A percentile compares a stretch with the other conserved stretches of the same genome.
Evolutionary conservation across 768 basidiomycete species (phyloP).

Genomic region (Tricholomella constricta): DNA sequence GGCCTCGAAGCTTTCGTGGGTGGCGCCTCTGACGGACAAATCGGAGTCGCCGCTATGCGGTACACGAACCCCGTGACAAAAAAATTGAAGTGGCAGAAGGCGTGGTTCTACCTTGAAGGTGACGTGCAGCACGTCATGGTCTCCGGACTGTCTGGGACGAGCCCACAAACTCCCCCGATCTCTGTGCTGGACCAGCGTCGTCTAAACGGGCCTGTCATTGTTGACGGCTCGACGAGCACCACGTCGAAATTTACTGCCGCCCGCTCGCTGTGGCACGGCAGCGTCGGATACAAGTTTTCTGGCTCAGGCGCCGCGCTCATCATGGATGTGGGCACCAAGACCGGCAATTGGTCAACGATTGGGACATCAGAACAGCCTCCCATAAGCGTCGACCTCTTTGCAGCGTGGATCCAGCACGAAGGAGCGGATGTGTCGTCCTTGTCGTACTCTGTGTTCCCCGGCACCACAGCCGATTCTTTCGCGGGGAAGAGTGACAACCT

Average conservation of each 20-base stretch:
- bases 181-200: constrained; percentile 72
- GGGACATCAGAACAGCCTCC: constrained; percentile 63
- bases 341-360: constrained; percentile 62
- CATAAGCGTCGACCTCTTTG: constrained; percentile 50
- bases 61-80: constrained; percentile 66
- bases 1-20: constrained; percentile 67
- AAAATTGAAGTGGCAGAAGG: constrained; percentile 62
- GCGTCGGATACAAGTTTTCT: constrained; percentile 52
- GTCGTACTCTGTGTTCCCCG: constrained; percentile 47
- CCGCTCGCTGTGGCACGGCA: constrained; percentile 61
- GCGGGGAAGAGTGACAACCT: constrained; percentile 20
- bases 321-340: constrained; percentile 44
- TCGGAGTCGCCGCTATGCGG: constrained; percentile 66
- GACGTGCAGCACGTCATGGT: constrained; percentile 67
- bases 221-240: constrained; percentile 36
- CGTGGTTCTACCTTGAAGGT: constrained; percentile 72
- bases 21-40: constrained; percentile 57
- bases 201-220: constrained; percentile 42
- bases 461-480: constrained; percentile 31
- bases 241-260: constrained; percentile 15
- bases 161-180: constrained; percentile 44
- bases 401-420: constrained; percentile 42
- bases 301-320: constrained; percentile 38
- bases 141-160: constrained; percentile 47
- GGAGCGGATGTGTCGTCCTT: constrained; percentile 22